Base-by-base conservation (phyloP, 768 basidiomycete species). In the Floccularia luteovirens region DNA sequence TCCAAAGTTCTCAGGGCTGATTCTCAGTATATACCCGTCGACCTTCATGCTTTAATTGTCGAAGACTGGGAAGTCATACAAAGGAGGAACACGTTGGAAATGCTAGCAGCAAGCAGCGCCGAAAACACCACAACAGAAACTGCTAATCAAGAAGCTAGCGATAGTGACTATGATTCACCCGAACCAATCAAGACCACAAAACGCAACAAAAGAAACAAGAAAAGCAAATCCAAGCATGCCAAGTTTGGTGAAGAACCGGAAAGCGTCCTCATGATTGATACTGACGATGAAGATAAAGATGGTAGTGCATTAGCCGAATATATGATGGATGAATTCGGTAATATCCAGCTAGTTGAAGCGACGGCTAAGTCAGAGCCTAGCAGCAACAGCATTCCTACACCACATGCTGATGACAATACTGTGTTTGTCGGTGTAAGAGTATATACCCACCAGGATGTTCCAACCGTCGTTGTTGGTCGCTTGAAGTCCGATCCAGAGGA, bases 71-170 rank as follows among this genome's bases (percentile, higher is more conserved):
- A n/a, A n/a, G n/a, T n/a, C n/a, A n/a, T n/a, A n/a, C n/a, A n/a
- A n/a, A n/a, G n/a, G n/a, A n/a, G n/a, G n/a, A n/a, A n/a, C n/a
- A n/a, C n/a, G n/a, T n/a, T n/a, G n/a, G 27, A 30, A 14, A 14
- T 14, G 10, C 27, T 7, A 14, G n/a, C 32, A 12, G 32, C 32
- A 12, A 17, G 8, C 14, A 14, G 8, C 14, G 27, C 10, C 8
- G 27, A 30, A 30, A 30, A 8, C 8, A 10, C 56, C 7, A 49
- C 55, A 10, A 53, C 50, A 27, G 31, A 36, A 16, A 34, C 7
- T 34, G 16, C 32, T 8, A 19, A 19, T 34, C 8, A 34, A 8
- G 6, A 17, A 34, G 32, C 7, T 14, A 6, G 32, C 8, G 16
- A 12, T 8, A 17, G 32, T 12, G 32, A 34, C 16, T 12, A 34